Percentiles rank a stretch among this genome's conserved stretches.
phyloP scores from a whole-genome alignment of 345 rosid species.

The Passiflora organensis region DNA sequence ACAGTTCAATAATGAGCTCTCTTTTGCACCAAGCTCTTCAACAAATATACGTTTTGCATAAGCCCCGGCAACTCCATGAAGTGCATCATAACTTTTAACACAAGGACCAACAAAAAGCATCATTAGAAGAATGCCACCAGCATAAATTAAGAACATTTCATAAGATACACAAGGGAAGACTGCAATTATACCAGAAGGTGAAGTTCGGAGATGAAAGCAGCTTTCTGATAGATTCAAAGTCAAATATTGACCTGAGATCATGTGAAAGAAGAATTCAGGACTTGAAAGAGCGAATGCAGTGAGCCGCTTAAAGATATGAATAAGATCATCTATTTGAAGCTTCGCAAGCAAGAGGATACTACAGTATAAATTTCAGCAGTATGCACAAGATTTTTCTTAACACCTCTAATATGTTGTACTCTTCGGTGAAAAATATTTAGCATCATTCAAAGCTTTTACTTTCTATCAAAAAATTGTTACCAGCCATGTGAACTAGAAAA shows the following conservation, averaged over 20 bases:
- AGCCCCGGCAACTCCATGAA: slow-evolving; percentile 98
- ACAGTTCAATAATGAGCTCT: slow-evolving; percentile 79
- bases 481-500: no score
- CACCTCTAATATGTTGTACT: no score
- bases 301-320: not conserved
- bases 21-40: slow-evolving; percentile 92
- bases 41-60: slow-evolving; percentile 89
- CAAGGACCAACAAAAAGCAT: no score
- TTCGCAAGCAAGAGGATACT: no score
- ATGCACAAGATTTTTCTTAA: no score
- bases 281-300: not conserved
- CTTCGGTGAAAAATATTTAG: not conserved
- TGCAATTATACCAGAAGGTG: slow-evolving; percentile 69
- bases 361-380: no score
- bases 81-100: slow-evolving; percentile 79
- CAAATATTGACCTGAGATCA: slow-evolving; percentile 79
- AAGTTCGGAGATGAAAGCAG: slow-evolving; percentile 84
- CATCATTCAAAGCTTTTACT: not conserved
- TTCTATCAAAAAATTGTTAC: no score
- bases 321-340: not conserved
- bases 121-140: no score
- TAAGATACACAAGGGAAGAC: slow-evolving; percentile 6
- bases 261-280: not conserved
- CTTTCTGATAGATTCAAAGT: slow-evolving; percentile 70
- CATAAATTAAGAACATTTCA: not conserved